These are phyloP conservation scores for Rubia balearica DNA, from an alignment of 305 asterid species.

Conservation along the genomic window DNA sequence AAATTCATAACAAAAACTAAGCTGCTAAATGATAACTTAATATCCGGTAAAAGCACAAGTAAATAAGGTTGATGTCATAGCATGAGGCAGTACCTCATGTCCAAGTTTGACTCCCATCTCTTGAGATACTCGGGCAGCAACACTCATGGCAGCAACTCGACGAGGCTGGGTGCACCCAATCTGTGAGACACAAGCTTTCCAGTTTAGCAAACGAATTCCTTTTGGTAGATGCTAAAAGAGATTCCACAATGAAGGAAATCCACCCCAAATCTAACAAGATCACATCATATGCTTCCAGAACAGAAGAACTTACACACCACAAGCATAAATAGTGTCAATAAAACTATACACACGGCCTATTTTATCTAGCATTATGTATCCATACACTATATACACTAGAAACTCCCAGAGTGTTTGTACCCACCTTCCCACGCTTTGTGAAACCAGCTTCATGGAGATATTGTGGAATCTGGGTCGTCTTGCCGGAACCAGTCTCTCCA, in stretches of 20 bases:
- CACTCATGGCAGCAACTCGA: constrained; percentile 98
- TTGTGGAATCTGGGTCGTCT: constrained; percentile 95
- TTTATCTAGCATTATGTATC: no score
- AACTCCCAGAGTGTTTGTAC: neutral
- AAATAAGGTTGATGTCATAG: neutral
- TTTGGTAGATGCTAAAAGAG: neutral
- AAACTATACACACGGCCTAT: no score
- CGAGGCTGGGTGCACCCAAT: constrained; percentile 90
- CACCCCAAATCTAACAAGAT: no score
- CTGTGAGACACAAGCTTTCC: constrained; percentile 8
- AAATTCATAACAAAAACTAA: neutral
- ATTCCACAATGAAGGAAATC: no score
- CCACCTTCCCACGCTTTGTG: constrained; percentile 70
- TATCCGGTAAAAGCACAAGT: neutral
- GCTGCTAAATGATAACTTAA: neutral
- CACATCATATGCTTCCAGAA: no score
- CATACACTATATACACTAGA: neutral
- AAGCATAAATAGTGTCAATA: no score
- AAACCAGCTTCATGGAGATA: constrained; percentile 95
- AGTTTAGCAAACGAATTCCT: neutral
- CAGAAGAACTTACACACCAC: no score
- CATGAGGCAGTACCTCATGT: constrained; percentile 41
- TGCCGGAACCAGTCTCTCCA: constrained; percentile 96
- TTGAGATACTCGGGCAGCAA: constrained; percentile 89
- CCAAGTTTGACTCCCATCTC: constrained; percentile 98